Conservation (phyloP, 805 yeast genomes). For the Lachancea sp. region DNA sequence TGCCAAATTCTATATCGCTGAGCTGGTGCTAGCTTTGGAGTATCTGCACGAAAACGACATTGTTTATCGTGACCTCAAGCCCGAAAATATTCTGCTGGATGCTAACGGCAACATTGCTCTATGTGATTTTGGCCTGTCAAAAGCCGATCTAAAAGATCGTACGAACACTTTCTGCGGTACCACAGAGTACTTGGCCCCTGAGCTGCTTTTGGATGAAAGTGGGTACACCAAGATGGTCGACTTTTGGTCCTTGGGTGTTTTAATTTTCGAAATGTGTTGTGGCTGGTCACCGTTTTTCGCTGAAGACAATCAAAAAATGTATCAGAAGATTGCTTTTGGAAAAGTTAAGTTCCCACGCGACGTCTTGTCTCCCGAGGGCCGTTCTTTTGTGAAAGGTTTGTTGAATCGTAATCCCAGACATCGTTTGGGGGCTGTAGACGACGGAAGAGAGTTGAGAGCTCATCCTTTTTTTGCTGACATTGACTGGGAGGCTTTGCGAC, state of each 20-base stretch:
- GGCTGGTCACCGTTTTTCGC: conserved; percentile 99
- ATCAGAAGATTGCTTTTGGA: conserved; percentile 97
- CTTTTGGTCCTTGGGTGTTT: conserved; percentile 96
- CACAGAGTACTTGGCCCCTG: conserved; percentile 96
- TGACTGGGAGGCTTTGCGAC: conserved; percentile 76
- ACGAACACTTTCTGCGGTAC: conserved; percentile 98
- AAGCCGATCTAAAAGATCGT: conserved; percentile 84
- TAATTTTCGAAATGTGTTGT: conserved; percentile 98
- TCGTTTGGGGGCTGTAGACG: conserved; percentile 84
- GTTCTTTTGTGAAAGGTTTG: conserved; percentile 91
- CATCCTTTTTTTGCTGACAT: conserved; percentile 90
- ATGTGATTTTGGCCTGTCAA: conserved; percentile 95
- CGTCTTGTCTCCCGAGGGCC: conserved; percentile 85
- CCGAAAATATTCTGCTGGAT: conserved; percentile 90
- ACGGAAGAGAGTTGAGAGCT: conserved; percentile 85
- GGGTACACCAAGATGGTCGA: conserved; percentile 99
- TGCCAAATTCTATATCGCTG: conserved; percentile 96
- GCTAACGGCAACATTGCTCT: conserved; percentile 96
- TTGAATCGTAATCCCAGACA: conserved; percentile 94
- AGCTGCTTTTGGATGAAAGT: conserved; percentile 86
- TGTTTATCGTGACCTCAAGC: conserved; percentile 94
- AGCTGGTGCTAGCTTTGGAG: conserved; percentile 85
- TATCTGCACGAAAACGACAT: conserved; percentile 93
- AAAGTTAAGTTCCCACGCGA: conserved; percentile 97
- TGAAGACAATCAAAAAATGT: conserved; percentile 97